Base-by-base conservation (phyloP, 805 yeast species). In the Cyberlindnera samutprakarnensis region DNA sequence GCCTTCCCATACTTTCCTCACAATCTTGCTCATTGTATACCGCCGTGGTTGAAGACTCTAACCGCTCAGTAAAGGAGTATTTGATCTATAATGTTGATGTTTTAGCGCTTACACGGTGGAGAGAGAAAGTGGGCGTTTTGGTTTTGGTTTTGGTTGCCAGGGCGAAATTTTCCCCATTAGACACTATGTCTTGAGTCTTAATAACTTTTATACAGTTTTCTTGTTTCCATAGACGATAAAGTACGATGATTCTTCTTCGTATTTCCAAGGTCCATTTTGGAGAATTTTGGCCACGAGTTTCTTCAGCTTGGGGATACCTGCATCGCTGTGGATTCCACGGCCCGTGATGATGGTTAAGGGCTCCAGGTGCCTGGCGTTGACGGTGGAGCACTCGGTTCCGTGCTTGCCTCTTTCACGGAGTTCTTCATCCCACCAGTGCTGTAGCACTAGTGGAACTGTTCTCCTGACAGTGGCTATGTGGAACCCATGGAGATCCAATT, bases 401-500 rank as follows among this genome's bases (percentile, higher is more conserved):
- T 48, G 33, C 2, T 55, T 42, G 33, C 59, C 66, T 32, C 88
- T 48, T 15, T 54, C 49, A 2, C 44, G 41, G 14, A 65, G 24
- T 49, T 82, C 90, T 16, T 59, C 61, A 1, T 47, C 38, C 90
- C 90, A 82, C 92, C 92, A 82, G 4, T 49, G 54, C 1, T 46
- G 26, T 3, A 78, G 47, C 0, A 66, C 68, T 9, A 24, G 30
- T 5, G 47, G 35, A 1, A 67, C 54, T 2, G 67, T 49, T 2
- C 36, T 32, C 6, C 65, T 41, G 0, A 87, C 85, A 20, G 62
- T 65, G 0, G 57, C 43, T 8, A 73, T 73, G 7, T 55, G 51
- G 34, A 66, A 63, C 0, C 68, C 65, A 51, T 82, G 92, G 7
- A 80, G 61, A 55, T 82, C 90, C 3, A 78, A 18, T 12, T 25